Percentiles rank a stretch among this genome's conserved stretches.
phyloP scores from a whole-genome alignment of 1,284 basidiomycete genomes.

The Cryptococcus sp. region DNA sequence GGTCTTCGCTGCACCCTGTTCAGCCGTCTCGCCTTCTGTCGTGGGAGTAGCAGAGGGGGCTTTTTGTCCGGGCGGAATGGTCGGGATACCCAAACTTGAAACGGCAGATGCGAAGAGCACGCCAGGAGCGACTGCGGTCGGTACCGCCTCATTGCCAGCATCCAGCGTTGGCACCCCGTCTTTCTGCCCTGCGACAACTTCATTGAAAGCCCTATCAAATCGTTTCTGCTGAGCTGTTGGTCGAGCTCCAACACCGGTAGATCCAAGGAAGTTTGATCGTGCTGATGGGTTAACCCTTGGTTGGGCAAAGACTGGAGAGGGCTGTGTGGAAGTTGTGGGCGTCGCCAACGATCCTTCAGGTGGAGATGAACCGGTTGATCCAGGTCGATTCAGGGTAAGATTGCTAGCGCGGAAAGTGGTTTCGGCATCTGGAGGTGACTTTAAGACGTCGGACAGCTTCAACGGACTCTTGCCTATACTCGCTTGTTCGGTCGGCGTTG shows the following conservation, averaged over 20 bases:
- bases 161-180: conserved; percentile 4
- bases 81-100: conserved; percentile 40
- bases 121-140: conserved; percentile 47
- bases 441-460: conserved; percentile 49
- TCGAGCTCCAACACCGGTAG: conserved; percentile 15
- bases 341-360: conserved; percentile 35
- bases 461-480: conserved; percentile 26
- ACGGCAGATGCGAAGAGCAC: conserved; percentile 44
- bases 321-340: conserved; percentile 36
- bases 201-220: conserved; percentile 50
- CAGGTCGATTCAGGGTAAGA: conserved; percentile 20
- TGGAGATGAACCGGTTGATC: conserved; percentile 30
- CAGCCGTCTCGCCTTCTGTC: conserved; percentile 2
- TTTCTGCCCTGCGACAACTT: conserved; percentile 46
- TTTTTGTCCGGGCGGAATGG: conserved; percentile 32
- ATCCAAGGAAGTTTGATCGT: conserved; percentile 35
- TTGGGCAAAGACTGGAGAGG: conserved; percentile 35
- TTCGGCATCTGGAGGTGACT: conserved; percentile 39
- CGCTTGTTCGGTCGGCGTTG: conserved; percentile 24
- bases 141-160: conserved; percentile 15
- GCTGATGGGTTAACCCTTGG: conserved; percentile 41
- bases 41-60: conserved; percentile 7
- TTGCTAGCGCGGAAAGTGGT: conserved; percentile 15
- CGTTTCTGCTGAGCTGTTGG: conserved; percentile 31
- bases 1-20: conserved; percentile 4